phyloP scores from a whole-genome alignment of 2,329 filamentous ascomycete species.

The Triangularia setosa region DNA sequence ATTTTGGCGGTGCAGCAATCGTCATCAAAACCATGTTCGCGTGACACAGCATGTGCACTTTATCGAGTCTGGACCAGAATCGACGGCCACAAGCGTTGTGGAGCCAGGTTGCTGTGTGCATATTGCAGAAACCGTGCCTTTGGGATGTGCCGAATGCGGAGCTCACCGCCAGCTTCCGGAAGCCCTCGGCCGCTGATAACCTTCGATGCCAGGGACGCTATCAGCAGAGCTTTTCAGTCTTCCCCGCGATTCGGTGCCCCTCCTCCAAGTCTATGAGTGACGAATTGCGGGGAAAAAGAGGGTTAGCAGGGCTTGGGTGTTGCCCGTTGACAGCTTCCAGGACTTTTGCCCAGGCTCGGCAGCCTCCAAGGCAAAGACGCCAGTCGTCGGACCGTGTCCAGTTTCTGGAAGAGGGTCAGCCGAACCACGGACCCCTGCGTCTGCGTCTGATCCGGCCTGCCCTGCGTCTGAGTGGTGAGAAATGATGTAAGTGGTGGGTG shows the following conservation, averaged over 20 bases:
- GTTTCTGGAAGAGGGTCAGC: not conserved
- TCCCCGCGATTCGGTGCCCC: constrained; percentile 13
- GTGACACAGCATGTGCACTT: not conserved
- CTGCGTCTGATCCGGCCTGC: not conserved
- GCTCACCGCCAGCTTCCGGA: not conserved
- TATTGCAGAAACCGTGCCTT: not conserved
- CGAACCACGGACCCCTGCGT: constrained; percentile 3
- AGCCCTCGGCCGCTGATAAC: not conserved
- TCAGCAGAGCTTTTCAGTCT: not conserved
- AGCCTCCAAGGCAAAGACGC: not conserved
- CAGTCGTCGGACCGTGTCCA: not conserved
- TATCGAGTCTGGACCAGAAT: not conserved
- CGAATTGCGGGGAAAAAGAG: constrained; percentile 14
- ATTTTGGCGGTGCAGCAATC: not conserved
- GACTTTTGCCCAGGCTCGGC: not conserved
- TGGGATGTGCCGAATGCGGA: constrained; percentile 8
- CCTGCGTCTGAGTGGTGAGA: not conserved
- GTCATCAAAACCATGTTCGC: not conserved
- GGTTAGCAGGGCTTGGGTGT: not conserved
- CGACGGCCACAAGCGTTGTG: not conserved
- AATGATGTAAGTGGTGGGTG: not conserved
- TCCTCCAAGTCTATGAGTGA: not conserved
- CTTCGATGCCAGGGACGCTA: constrained; percentile 1
- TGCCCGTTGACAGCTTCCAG: not conserved
- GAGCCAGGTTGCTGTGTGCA: not conserved